Base-by-base conservation (phyloP, 2,329 filamentous ascomycete genomes). In the Geosmithia putterillii region DNA sequence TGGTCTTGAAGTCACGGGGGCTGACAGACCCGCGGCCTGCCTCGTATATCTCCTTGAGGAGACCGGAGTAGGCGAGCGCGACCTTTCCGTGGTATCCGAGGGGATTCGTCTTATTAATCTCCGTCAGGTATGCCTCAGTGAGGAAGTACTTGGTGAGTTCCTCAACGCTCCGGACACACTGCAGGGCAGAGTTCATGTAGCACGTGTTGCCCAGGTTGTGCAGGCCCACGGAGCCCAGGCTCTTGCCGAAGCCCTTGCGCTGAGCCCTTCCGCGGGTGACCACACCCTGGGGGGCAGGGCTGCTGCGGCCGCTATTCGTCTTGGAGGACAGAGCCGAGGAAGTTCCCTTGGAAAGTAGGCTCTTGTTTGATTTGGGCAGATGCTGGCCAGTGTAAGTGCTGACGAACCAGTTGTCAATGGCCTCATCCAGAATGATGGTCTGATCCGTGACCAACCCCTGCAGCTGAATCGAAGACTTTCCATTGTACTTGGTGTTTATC, bases 141-240 rank as follows among this genome's bases (percentile, higher is more conserved):
- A 95, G 63, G 61, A 98, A 96, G 61, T 95, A 98, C 54, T 88
- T 81, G 5, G 87, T 90, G 49, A 98, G 67, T 61, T 98, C 92
- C 57, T 95, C 86, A 0, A 95, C 88, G 52, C 86, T 94, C 42
- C 90, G 81, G 42, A 98, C 78, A 59, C 92, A 98, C 59, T 98
- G 92, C 44, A 96, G 70, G 9, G 92, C 92, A 19, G 90, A 95
- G 62, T 96, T 96, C 89, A 96, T 95, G 65, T 98, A 98, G 64
- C 92, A 98, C 0, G 92, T 96, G 56, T 98, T 98, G 41, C 92
- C 92, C 14, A 98, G 67, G 56, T 98, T 98, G 49, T 77, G 79
- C 42, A 98, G 67, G 28, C 92, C 92, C 37, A 89, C 84, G 36
- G 81, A 83, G 25, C 92, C 92, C 28, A 79, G 63, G 12, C 78